These are phyloP conservation scores for Komagataea norvegica DNA, from an alignment of 1,139 yeast genomes.

Conservation along the genomic window DNA sequence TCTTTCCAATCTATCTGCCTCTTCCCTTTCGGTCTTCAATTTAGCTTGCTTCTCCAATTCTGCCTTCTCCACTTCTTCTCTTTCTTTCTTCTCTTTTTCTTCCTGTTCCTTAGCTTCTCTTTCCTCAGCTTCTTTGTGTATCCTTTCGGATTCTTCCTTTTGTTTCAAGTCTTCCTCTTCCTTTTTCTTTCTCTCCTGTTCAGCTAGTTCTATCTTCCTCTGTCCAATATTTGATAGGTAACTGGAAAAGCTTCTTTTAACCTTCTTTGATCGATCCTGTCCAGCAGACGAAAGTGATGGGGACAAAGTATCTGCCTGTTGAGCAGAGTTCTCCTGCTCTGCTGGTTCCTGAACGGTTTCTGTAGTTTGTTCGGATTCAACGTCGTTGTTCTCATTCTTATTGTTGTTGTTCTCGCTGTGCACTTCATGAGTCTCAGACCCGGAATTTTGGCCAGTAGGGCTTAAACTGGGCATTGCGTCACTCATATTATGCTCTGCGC, in stretches of 20 bases:
- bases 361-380: no score
- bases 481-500: no score
- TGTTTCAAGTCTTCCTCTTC: conserved; percentile 10
- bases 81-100: conserved; percentile 10
- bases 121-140: conserved; percentile 2
- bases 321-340: no score
- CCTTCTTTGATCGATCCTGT: conserved; percentile 5
- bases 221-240: conserved; percentile 30
- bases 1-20: conserved; percentile 1
- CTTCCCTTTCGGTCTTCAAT: background rate
- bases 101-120: conserved; percentile 3
- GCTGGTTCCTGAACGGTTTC: no score
- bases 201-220: conserved; percentile 27
- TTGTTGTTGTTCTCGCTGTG: no score
- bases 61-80: conserved; percentile 3
- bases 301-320: background rate
- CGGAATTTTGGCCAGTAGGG: no score
- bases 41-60: conserved; percentile 7
- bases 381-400: no score
- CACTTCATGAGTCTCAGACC: no score
- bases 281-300: background rate
- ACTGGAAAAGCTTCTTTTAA: conserved; percentile 30
- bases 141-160: conserved; percentile 7
- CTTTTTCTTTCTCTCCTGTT: conserved; percentile 17
- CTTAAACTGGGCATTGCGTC: no score